These are phyloP conservation scores for Pseudogymnoascus sp. DNA, from an alignment of 2,329 filamentous ascomycete genomes.

Conservation along the genomic window DNA sequence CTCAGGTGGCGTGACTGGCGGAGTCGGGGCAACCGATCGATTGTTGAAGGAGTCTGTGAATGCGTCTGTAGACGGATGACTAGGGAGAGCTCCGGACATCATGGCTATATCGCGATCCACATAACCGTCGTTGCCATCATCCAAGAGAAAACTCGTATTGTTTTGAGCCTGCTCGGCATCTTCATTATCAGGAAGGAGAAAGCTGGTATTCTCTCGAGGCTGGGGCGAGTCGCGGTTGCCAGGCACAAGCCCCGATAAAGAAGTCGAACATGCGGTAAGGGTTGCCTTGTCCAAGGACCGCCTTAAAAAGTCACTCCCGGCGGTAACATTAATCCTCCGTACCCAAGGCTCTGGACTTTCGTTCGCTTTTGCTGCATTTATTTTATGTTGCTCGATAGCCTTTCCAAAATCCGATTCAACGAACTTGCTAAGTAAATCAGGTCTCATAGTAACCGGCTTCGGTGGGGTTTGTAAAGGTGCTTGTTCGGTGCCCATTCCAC, in stretches of 20 bases:
- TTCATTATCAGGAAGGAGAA: background rate
- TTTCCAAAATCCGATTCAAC: conserved; percentile 4
- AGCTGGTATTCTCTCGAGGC: background rate
- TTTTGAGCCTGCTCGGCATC: background rate
- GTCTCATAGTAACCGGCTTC: conserved; percentile 5
- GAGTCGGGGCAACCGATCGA: conserved; percentile 45
- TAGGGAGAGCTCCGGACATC: conserved; percentile 37
- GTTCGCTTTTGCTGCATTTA: background rate
- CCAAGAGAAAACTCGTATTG: conserved; percentile 2
- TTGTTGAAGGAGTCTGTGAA: conserved; percentile 45
- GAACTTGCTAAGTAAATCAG: conserved; percentile 3
- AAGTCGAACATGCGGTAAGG: background rate
- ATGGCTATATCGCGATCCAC: conserved; percentile 39
- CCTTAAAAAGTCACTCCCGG: conserved; percentile 2
- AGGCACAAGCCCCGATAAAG: background rate
- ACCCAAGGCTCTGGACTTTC: background rate
- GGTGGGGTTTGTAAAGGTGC: background rate
- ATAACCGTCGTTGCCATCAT: conserved; percentile 37
- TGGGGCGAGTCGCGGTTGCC: background rate
- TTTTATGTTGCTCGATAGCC: conserved; percentile 5
- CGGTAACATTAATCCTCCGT: conserved; percentile 5
- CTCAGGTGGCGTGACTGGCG: conserved; percentile 51
- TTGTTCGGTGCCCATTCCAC: background rate
- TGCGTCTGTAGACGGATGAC: conserved; percentile 41
- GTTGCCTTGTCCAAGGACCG: conserved; percentile 1